Base-by-base conservation (phyloP, 202 grass and related monocot species). In the Elaeis oleifera region DNA sequence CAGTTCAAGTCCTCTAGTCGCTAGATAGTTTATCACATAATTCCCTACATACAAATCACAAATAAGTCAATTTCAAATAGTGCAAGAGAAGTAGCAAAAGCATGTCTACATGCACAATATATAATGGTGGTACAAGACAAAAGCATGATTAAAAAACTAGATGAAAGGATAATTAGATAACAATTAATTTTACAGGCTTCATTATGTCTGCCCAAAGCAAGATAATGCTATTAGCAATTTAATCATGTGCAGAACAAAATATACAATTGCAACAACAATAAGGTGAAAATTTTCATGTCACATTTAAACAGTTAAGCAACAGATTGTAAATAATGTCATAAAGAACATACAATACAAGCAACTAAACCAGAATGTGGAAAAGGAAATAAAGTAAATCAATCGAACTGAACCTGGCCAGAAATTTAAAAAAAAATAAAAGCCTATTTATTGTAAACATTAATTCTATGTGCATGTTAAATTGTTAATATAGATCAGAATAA, bases 1-100 rank as follows among this genome's bases (percentile, higher is more conserved):
- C 85, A 99, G 69, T 79, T 99, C 88, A 73, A 85, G 79, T 74
- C 95, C 95, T 86, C 95, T 94, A 69, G 78, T 66, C 54, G 80
- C 95, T 80, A 99, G 88, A 84, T 99, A 99, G 78, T 84, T 99
- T 81, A 99, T 85, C 82, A 94, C 95, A 94, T 99, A 99, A 94
- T 78, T 94, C 80, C 95, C 95, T 99, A 94, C 85, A 94, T 59
- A 90, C 58, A 86, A 56, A 92, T 80, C 67, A 78, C 77, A 86
- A 71, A 80, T 49, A 67, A 51, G 54, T 91, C 84, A 89, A 80
- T 68, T 73, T 64, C 75, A 75, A 77, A 80, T 54, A 71, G 62
- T 65, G 14, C 58, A 75, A 50, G 36, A 44, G 11, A 13, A 44
- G 36, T 3, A 44, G 36, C 11, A 13, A 44, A 44, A 44, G 11